Percentiles rank a stretch among this genome's conserved stretches.
phyloP scores from a whole-genome alignment of 805 yeast genomes.

The Wickerhamiella musiphila region DNA sequence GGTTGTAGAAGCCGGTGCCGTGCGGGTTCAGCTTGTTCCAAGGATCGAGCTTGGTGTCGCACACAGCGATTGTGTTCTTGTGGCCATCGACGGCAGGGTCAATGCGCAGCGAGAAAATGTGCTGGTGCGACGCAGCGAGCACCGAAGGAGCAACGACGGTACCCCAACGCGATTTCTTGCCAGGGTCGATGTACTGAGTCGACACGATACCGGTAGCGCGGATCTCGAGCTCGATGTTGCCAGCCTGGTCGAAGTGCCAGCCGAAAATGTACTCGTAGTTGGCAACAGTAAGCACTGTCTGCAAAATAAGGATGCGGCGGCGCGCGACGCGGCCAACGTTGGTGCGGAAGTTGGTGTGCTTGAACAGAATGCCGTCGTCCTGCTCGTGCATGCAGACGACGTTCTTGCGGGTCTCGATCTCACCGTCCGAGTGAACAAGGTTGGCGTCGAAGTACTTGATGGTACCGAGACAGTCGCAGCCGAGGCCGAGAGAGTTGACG shows the following conservation, averaged over 20 bases:
- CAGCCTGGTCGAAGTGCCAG: constrained; percentile 59
- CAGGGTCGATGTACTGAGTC: constrained; percentile 67
- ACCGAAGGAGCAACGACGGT: constrained; percentile 66
- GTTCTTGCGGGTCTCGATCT: constrained; percentile 44
- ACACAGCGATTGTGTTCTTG: constrained; percentile 53
- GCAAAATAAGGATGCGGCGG: constrained; percentile 62
- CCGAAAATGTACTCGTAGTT: constrained; percentile 68
- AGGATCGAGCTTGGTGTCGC: constrained; percentile 49
- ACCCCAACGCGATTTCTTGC: constrained; percentile 49
- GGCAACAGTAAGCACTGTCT: constrained; percentile 70
- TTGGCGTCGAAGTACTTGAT: constrained; percentile 55
- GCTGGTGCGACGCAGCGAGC: constrained; percentile 75
- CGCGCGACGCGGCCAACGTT: constrained; percentile 63
- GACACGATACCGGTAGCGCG: constrained; percentile 78
- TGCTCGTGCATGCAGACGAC: constrained; percentile 75
- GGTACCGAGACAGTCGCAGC: constrained; percentile 72
- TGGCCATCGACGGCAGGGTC: constrained; percentile 75
- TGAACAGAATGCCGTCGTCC: constrained; percentile 60
- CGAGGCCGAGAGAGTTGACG: constrained; percentile 50
- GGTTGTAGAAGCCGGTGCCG: constrained; percentile 52
- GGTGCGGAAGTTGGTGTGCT: constrained; percentile 60
- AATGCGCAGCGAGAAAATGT: constrained; percentile 59
- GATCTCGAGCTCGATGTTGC: constrained; percentile 58
- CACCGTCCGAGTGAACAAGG: constrained; percentile 41
- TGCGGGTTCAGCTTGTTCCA: constrained; percentile 39